Evolutionary conservation across 352 stramenopile genomes (phyloP), one percentile per base, ranked within the genome.

Genomic region (Pythium phragmitis): DNA sequence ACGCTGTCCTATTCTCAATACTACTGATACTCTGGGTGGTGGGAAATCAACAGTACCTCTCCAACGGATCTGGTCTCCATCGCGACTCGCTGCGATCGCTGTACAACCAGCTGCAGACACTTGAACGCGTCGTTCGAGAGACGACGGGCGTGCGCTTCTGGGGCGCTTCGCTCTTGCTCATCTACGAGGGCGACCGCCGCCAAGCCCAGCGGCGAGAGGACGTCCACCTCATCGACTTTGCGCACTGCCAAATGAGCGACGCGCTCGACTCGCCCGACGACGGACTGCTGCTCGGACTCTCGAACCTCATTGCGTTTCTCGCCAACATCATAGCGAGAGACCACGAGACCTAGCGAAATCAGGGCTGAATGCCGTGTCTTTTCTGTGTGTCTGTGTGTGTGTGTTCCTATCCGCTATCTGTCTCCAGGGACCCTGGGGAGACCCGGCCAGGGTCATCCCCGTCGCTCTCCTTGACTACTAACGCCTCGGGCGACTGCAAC

Each of bases 161-260:
- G 80, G 82, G 82, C 11, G 73, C 82, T 7, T 93, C 84, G 4
- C 70, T 93, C 45, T 69, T 93, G 30, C 57, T 93, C 11, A 82
- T 90, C 58, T 90, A 91, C 69, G 84, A 93, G 65, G 84, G 84
- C 28, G 84, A 91, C 43, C 61, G 70, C 46, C 72, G 59, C 4
- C 59, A 65, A 28, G 69, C 50, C 1, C 43, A 54, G 45, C 49
- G 48, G 1, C 70, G 60, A 17, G 70, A 71, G 28, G 80, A 88
- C 59, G 75, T 90, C 39, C 79, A 81, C 41, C 67, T 93, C 21
- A 91, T 93, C 36, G 82, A 93, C 70, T 91, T 93, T 67, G 84
- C 82, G 37, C 83, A 93, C 48, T 85, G 84, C 57, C 79, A 93
- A 63, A 87, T 89, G 71, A 87, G 73, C 62, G 57, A 73, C 33